These are phyloP conservation scores for Venturia asperata DNA, from an alignment of 2,329 filamentous ascomycete genomes.

Conservation along the genomic window DNA sequence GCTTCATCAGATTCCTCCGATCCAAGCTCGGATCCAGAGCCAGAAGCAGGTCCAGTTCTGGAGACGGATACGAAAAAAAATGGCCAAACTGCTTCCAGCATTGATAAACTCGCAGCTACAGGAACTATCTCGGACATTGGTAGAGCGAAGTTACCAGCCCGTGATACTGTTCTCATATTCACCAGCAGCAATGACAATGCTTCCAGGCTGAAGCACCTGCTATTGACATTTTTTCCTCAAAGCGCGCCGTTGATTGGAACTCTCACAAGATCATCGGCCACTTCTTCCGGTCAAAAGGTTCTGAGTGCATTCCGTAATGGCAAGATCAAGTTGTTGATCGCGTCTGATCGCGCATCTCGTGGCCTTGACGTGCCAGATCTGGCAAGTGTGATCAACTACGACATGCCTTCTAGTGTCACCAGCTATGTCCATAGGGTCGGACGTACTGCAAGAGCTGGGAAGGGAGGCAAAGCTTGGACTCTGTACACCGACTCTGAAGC, in stretches of 20 bases:
- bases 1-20: constrained; percentile 12
- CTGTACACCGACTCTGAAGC: constrained; percentile 75
- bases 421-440: constrained; percentile 90
- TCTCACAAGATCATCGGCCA: constrained; percentile 72
- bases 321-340: constrained; percentile 68
- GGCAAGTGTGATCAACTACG: constrained; percentile 87
- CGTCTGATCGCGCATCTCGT: constrained; percentile 86
- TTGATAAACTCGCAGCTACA: not conserved
- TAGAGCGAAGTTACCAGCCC: not conserved
- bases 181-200: constrained; percentile 86
- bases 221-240: constrained; percentile 58
- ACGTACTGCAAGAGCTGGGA: constrained; percentile 77
- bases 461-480: constrained; percentile 73
- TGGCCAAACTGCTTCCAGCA: not conserved
- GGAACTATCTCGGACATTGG: not conserved
- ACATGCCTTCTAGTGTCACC: constrained; percentile 71
- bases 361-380: constrained; percentile 77
- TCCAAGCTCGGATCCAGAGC: not conserved
- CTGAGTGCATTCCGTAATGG: constrained; percentile 57
- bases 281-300: constrained; percentile 59
- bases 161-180: constrained; percentile 62
- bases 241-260: constrained; percentile 56
- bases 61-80: not conserved
- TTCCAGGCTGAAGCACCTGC: constrained; percentile 73
- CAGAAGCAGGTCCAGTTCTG: not conserved